Evolutionary conservation across 306 rosid genomes (phyloP).

Genomic region (Chamaecrista fasciculata): DNA sequence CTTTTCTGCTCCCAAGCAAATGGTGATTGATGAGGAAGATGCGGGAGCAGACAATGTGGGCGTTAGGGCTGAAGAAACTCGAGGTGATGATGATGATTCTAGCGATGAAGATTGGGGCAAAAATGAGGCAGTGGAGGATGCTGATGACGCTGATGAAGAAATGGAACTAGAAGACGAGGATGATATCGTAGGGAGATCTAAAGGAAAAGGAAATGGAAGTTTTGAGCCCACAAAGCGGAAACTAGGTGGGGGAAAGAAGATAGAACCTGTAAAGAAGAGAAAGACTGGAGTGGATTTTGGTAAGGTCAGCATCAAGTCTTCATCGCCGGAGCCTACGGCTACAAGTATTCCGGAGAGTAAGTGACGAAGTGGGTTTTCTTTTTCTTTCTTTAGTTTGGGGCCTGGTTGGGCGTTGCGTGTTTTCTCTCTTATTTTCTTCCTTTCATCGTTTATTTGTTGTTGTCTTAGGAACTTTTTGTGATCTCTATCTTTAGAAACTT

Average conservation of each 20-base stretch:
- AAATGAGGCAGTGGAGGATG: conserved; percentile 41
- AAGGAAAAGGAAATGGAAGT: conserved; percentile 38
- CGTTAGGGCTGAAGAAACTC: conserved; percentile 19
- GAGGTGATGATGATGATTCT: conserved; percentile 50
- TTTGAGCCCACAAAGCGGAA: conserved; percentile 52
- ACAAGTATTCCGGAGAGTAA: conserved; percentile 49
- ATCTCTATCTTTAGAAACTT: neutral
- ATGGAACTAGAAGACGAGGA: conserved; percentile 47
- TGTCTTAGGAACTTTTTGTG: neutral
- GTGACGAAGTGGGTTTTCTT: conserved; percentile 7
- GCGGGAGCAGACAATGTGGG: conserved; percentile 28
- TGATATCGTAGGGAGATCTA: conserved; percentile 26
- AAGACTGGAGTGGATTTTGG: conserved; percentile 40
- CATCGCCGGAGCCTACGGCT: conserved; percentile 39
- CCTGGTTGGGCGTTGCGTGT: neutral
- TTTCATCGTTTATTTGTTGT: neutral
- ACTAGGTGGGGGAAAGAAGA: conserved; percentile 30
- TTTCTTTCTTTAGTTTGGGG: neutral
- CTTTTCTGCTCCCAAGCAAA: conserved; percentile 10
- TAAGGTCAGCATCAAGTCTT: conserved; percentile 31
- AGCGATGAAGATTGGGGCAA: conserved; percentile 78
- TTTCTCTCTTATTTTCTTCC: neutral
- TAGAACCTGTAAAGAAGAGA: conserved; percentile 53
- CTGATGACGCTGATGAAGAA: conserved; percentile 46
- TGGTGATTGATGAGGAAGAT: conserved; percentile 37